Base-by-base conservation (phyloP, 2,329 filamentous ascomycete genomes). In the Lachnellula hyalina region DNA sequence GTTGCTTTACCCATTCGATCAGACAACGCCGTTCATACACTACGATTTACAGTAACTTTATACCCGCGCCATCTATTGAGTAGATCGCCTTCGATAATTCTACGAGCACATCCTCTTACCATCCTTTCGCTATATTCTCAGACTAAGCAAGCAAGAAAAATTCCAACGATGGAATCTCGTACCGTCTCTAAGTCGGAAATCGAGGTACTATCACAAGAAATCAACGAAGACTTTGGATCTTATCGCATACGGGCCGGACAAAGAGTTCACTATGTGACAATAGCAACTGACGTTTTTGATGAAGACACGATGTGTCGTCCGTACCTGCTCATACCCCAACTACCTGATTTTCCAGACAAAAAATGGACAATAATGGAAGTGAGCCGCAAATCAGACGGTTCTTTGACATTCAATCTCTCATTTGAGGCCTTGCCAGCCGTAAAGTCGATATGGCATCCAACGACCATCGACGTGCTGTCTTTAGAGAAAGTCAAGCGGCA, bases 401-500 rank as follows among this genome's bases (percentile, higher is more conserved):
- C 42, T 23, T 52, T 52, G 11, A 46, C 41, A 38, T 55, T 32
- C 32, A 41, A 52, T 36, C 17, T 55, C 53, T 46, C 44, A 25
- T 44, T 47, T 21, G 53, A 52, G n/a, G 34, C 48, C 32, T 34
- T 55, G 6, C 49, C 53, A 52, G 49, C 49, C 21, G 41, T 55
- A 44, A 34, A 34, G 53, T 52, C 28, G 40, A 52, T 47, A 34
- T 55, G 53, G 49, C 53, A 55, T 41, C 53, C 49, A 15, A 55
- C 14, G 53, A 55, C 53, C 42, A 52, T 55, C 21, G 53, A 55
- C 49, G 42, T 55, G 53, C 35, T 55, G 12, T 51, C 46, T 23
- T 41, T 56, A 47, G 21, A 56, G 17, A 48, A 56, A 40, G 55
- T 57, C 42, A 49, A 52, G 44, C 49, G 49, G n/a, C 35, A 55